Base-by-base conservation (phyloP, 257 asterid species). In the Petrea volubilis region DNA sequence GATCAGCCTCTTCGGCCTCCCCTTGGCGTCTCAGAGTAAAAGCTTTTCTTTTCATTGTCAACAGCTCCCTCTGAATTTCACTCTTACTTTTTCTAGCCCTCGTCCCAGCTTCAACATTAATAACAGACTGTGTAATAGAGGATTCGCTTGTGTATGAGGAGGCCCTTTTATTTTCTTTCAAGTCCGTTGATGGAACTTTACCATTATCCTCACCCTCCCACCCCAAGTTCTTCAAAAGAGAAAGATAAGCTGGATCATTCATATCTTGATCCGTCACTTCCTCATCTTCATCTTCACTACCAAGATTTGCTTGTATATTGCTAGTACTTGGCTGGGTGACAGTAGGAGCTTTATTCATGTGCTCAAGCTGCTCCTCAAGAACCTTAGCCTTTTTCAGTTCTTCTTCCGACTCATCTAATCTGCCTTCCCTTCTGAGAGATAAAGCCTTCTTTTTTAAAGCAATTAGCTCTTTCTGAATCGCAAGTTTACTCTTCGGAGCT, bases 281-380 rank as follows among this genome's bases (percentile, higher is more conserved):
- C 52, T 66, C 43, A 2, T 38, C 87, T 18, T 85, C 88, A 21
- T 72, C 91, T 63, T 72, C 95, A 56, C 76, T 83, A 70, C 68
- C 91, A 46, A n/a, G 76, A 80, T 72, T 79, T 70, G 62, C 20
- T 0, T 43, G 31, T 41, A 53, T 66, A 36, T 6, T 28, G 29
- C 55, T 67, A 41, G 60, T 33, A 70, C 72, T 79, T 20, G 72
- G 73, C 74, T 70, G 85, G 44, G 57, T 38, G 15, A 72, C 64
- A 33, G 63, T 41, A 4, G 88, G 79, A 83, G 86, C 77, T 77
- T 69, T 82, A 80, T 88, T 90, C 79, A 92, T 63, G 41, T 88
- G 95, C 82, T 95, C 96, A 50, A 95, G 97, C 82, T 92, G 95
- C 71, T 87, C 80, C 87, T 90, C 99, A 23, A 95, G 96, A 72